Evolutionary conservation across 768 basidiomycete species (phyloP).

Genomic region (Naganishia friedmannii): DNA sequence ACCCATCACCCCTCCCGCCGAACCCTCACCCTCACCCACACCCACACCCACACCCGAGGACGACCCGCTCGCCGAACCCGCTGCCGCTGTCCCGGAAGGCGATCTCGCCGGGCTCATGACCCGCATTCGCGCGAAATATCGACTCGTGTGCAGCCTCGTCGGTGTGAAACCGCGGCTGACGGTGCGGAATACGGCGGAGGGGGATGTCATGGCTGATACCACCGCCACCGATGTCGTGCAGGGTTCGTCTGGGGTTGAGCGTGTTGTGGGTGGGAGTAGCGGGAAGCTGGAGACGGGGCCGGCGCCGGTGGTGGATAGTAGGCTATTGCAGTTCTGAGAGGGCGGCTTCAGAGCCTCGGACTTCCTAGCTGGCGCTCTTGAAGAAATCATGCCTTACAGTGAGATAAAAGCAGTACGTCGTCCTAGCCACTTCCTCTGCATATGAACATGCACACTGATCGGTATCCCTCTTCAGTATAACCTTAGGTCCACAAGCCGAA

Average conservation of each 20-base stretch:
- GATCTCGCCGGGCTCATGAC: constrained; percentile 76
- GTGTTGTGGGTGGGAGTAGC: background rate
- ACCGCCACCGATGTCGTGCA: background rate
- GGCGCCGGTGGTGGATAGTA: constrained; percentile 5
- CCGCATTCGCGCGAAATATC: constrained; percentile 83
- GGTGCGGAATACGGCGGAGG: background rate
- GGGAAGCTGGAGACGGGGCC: background rate
- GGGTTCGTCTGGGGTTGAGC: constrained; percentile 7
- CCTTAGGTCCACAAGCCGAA: no score
- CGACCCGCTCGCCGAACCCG: no score
- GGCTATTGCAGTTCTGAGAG: constrained; percentile 16
- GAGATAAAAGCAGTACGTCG: background rate
- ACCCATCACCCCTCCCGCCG: constrained; percentile 34
- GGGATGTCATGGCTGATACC: constrained; percentile 24
- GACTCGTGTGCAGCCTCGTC: constrained; percentile 75
- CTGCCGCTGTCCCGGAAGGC: constrained; percentile 39
- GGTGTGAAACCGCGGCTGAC: constrained; percentile 61
- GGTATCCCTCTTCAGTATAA: no score
- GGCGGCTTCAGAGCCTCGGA: background rate
- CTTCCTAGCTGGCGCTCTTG: background rate
- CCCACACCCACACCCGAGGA: background rate
- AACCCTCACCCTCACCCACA: background rate
- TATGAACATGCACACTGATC: no score
- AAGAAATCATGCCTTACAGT: background rate
- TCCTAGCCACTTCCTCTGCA: background rate